Evolutionary conservation across 169 alveolate species (phyloP), one percentile per base, ranked within the genome.

Genomic region (Cryptosporidium sp.): DNA sequence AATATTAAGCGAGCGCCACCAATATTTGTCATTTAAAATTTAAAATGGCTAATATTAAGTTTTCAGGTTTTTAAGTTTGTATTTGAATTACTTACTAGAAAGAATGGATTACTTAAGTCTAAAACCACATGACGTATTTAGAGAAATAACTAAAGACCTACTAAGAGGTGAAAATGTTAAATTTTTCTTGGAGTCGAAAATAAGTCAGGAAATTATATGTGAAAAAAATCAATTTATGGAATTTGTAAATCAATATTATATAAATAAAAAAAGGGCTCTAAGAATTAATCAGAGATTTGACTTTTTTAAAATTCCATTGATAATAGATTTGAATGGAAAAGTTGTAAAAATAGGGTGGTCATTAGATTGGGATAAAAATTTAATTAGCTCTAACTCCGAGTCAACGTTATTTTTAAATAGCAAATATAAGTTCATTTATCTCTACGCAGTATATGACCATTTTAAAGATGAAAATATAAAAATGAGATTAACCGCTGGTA

Each of bases 261-360:
- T 80, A 48, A 80, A 80, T 41, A 80, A 80, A 41, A 58, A 41
- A 31, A 58, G 89, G 26, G 43, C 3, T 23, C 29, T 35, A 21
- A 41, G 26, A 23, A 16, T 8, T 80, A 26, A n/a, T 3, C 31
- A 37, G 8, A 41, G 23, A 29, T 59, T 68, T 18, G 37, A 80
- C 7, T 21, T 21, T 21, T 80, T 80, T 29, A 62, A 59, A 10
- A 62, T 80, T 58, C 89, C 89, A 62, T 58, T 80, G n/a, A 35
- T 80, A 2, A 33, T 80, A 9, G n/a, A 48, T 37, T 35, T 52
- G 21, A 48, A 39, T 61, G 89, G 89, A 14, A 12, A 21, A 12
- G 62, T 80, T 12, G 35, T 35, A 23, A 80, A 65, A 29, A 80
- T 80, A 43, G 89, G 89, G 5, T 80, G 89, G 89, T 59, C 89